Conservation (phyloP, 2,329 filamentous ascomycete species). For the Diaporthe sp. region DNA sequence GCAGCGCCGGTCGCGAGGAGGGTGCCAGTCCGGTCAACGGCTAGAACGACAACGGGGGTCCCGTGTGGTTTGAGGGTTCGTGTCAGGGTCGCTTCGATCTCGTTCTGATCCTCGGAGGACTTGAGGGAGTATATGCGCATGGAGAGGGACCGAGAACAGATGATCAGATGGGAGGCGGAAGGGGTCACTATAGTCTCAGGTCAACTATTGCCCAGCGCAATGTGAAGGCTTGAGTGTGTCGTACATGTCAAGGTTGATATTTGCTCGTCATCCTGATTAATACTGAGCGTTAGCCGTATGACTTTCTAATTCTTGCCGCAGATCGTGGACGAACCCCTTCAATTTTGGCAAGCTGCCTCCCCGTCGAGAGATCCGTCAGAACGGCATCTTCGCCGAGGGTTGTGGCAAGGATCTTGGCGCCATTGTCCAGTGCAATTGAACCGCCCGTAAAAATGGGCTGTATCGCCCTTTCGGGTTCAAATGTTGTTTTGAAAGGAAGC, state of each 20-base stretch:
- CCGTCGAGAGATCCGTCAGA: slow-evolving; percentile 86
- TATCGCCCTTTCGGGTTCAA: slow-evolving; percentile 84
- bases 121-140: slow-evolving; percentile 90
- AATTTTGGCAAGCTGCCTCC: slow-evolving; percentile 84
- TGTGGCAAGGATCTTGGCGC: slow-evolving; percentile 85
- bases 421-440: slow-evolving; percentile 83
- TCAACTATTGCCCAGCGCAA: slow-evolving; percentile 38
- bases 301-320: slow-evolving; percentile 11
- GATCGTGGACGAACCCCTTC: slow-evolving; percentile 76
- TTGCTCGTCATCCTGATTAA: slow-evolving; percentile 77
- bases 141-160: slow-evolving; percentile 94
- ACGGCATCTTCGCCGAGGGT: slow-evolving; percentile 93
- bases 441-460: slow-evolving; percentile 96
- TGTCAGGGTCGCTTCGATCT: slow-evolving; percentile 75
- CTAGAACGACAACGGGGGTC: slow-evolving; percentile 88
- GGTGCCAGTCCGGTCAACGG: slow-evolving; percentile 88
- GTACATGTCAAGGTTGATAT: slow-evolving; percentile 80
- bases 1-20: slow-evolving; percentile 92
- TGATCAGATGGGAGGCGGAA: slow-evolving; percentile 85
- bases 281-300: not conserved
- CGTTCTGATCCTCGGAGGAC: slow-evolving; percentile 66
- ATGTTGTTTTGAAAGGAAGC: slow-evolving; percentile 84
- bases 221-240: slow-evolving; percentile 31
- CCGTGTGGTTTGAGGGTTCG: slow-evolving; percentile 90
- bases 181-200: slow-evolving; percentile 76